Evolutionary conservation across 768 basidiomycete genomes (phyloP), one percentile per base, ranked within the genome.

Genomic region (Rhizopogon vesiculosus): DNA sequence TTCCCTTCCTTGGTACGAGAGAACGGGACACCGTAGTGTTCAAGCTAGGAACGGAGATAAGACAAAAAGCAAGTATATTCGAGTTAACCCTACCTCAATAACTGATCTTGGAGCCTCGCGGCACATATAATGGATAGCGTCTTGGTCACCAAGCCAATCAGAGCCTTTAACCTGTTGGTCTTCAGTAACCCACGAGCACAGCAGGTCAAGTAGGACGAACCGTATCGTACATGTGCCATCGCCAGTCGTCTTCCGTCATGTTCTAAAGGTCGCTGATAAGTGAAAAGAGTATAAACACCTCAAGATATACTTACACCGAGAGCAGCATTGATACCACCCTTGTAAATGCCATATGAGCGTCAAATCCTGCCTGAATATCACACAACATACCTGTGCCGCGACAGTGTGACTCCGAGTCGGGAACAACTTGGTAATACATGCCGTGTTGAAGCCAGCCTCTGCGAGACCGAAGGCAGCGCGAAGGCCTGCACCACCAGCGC

Each of bases 111-210:
- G 96, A 42, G 97, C 97, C 73, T 99, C 97, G 39, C 93, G 81
- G 72, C 93, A 97, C 97, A 99, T 99, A 77, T 98, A 99, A 68
- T 98, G 97, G 64, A 99, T 98, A 48, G 97, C 97, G 67, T 99
- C 97, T 75, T 95, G 94, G 77, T 99, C 97, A 72, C 97, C 97
- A 40, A 98, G 86, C 97, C 97, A 99, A 76, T 99, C 97, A 51
- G 94, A 97, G 59, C 97, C 97, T 81, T 99, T 99, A 56, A 98
- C 96, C 85, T 93, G 63, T 49, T 31, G n/a, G 40, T 56, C 51
- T 64, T 58, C 49, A 68, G 56, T 56, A 38, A 61, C 60, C 31
- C 9, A 35, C 46, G 31, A 41, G 39, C 31, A n/a, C 22, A 33
- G 41, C 42, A 43, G 44, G 45, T 35, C 44, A 19, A 38, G 46